A percentile compares a stretch with the other conserved stretches of the same genome.
phyloP scores from a whole-genome alignment of 495 filamentous ascomycete species.

The Podospora sp. region DNA sequence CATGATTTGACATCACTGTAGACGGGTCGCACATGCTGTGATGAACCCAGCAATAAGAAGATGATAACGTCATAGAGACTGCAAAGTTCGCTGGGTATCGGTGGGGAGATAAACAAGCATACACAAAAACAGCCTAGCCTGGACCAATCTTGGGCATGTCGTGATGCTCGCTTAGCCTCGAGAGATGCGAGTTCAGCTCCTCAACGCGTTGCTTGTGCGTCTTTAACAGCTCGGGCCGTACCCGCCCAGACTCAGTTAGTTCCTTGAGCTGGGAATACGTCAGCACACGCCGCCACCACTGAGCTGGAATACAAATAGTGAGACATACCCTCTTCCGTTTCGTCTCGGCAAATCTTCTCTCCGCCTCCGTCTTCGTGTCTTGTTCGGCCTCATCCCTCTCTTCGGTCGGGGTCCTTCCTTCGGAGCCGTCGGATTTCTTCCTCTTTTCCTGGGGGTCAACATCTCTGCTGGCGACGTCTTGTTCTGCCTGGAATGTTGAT shows the following conservation, averaged over 20 bases:
- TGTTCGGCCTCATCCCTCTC: slow-evolving; percentile 21
- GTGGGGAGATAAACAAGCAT: not conserved
- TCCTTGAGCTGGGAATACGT: slow-evolving; percentile 62
- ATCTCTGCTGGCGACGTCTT: not conserved
- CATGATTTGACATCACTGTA: not conserved
- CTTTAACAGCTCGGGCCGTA: slow-evolving; percentile 73
- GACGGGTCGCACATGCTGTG: slow-evolving; percentile 2
- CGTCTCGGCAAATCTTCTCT: slow-evolving; percentile 76
- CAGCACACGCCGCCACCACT: not conserved
- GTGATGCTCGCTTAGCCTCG: slow-evolving; percentile 91
- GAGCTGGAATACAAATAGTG: not conserved
- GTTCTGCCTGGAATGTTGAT: not conserved
- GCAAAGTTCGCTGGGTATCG: slow-evolving; percentile 9
- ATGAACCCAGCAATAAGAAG: slow-evolving; percentile 6
- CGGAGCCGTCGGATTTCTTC: slow-evolving; percentile 14
- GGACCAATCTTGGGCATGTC: slow-evolving; percentile 92
- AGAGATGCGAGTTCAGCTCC: slow-evolving; percentile 91
- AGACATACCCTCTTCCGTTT: slow-evolving; percentile 73
- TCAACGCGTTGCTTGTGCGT: slow-evolving; percentile 97
- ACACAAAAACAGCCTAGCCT: slow-evolving; percentile 51
- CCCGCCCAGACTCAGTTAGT: slow-evolving; percentile 53
- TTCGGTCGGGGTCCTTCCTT: slow-evolving; percentile 17
- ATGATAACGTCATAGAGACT: not conserved
- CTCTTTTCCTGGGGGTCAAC: slow-evolving; percentile 15
- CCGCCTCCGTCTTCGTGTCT: slow-evolving; percentile 78